Conservation (phyloP, 495 filamentous ascomycete species). For the Trichoderma orchidacearum region DNA sequence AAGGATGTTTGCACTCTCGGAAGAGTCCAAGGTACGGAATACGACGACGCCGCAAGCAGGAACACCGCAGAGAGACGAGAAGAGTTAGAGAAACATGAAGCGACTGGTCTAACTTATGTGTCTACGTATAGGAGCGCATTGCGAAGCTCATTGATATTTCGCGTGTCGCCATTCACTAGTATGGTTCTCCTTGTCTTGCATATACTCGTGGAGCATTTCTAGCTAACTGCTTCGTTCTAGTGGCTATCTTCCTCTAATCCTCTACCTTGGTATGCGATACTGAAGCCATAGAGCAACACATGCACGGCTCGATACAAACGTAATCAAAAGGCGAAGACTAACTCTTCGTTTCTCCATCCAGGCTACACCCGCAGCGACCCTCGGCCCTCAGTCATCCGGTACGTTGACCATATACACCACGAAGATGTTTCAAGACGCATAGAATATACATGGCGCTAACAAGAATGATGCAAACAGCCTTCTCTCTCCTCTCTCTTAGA, state of each 20-base stretch:
- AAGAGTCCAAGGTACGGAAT: conserved; percentile 76
- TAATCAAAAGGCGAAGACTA: conserved; percentile 7
- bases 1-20: conserved; percentile 82
- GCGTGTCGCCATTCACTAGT: conserved; percentile 96
- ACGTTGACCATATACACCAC: conserved; percentile 8
- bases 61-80: not conserved
- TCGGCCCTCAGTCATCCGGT: conserved; percentile 88
- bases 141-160: conserved; percentile 88
- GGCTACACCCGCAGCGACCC: conserved; percentile 92
- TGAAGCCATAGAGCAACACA: too few species aligned
- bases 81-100: not conserved
- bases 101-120: not conserved
- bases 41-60: not conserved
- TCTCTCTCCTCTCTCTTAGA: conserved; percentile 57
- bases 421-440: not conserved
- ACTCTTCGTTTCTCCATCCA: conserved; percentile 21
- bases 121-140: conserved; percentile 71
- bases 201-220: conserved; percentile 1
- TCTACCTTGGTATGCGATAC: conserved; percentile 76
- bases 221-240: conserved; percentile 35
- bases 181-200: conserved; percentile 14
- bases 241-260: conserved; percentile 90
- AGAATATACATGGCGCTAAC: not conserved
- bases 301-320: conserved; percentile 3
- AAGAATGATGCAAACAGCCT: conserved; percentile 31